Conservation (phyloP, 805 yeast species). For the Ogataea ganodermae region DNA sequence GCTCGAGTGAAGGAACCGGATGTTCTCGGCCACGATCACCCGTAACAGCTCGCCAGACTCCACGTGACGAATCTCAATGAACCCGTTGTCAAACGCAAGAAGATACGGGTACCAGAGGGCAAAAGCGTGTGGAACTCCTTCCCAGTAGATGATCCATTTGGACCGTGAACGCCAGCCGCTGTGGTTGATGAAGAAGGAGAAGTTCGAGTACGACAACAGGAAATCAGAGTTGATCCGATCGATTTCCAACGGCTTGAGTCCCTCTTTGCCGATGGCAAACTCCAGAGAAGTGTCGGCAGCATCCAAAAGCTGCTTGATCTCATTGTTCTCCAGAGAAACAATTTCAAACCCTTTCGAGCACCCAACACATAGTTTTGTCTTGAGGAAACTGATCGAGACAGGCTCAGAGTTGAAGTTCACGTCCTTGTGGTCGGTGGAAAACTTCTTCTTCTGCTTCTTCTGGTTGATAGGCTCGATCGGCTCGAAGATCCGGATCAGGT, state of each 20-base stretch:
- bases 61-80: constrained; percentile 90
- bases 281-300: constrained; percentile 98
- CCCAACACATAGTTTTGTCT: constrained; percentile 88
- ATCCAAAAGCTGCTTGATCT: constrained; percentile 86
- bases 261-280: constrained; percentile 82
- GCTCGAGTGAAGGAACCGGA: constrained; percentile 82
- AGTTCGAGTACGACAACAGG: constrained; percentile 84
- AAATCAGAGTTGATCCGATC: constrained; percentile 89
- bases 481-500: constrained; percentile 79
- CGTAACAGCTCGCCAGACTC: constrained; percentile 83
- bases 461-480: constrained; percentile 75
- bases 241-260: constrained; percentile 85
- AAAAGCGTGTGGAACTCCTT: constrained; percentile 89
- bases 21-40: constrained; percentile 91
- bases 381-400: constrained; percentile 85
- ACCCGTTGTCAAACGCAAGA: constrained; percentile 84
- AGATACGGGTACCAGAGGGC: constrained; percentile 94
- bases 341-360: constrained; percentile 97
- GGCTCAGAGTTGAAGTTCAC: constrained; percentile 86
- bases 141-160: constrained; percentile 95
- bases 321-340: constrained; percentile 79
- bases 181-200: constrained; percentile 89
- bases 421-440: constrained; percentile 70
- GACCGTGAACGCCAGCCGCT: constrained; percentile 97
- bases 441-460: constrained; percentile 66